These are phyloP conservation scores for Penicillium verhagenii DNA, from an alignment of 495 filamentous ascomycete species.

Conservation along the genomic window DNA sequence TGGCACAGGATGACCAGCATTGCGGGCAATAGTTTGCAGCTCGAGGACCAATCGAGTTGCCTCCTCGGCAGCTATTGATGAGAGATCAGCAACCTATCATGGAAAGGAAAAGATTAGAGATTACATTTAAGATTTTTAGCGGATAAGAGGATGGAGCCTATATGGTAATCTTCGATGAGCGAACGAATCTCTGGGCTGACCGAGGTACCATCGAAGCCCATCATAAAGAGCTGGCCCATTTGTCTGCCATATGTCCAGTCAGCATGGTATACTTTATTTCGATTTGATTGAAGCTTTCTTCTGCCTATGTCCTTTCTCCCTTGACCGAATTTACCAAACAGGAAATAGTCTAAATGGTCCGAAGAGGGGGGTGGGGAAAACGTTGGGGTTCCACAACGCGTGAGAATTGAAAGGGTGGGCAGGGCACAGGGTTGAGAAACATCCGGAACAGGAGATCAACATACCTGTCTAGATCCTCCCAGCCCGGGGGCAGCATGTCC, in stretches of 20 bases:
- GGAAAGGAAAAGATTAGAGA: slow-evolving; percentile 7
- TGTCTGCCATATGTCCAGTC: slow-evolving; percentile 37
- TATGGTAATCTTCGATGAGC: slow-evolving; percentile 80
- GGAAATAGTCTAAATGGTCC: slow-evolving; percentile 19
- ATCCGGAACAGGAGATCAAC: slow-evolving; percentile 24
- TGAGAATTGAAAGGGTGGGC: slow-evolving; percentile 7
- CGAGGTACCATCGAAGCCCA: slow-evolving; percentile 90
- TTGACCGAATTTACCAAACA: slow-evolving; percentile 12
- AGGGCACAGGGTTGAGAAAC: slow-evolving; percentile 1
- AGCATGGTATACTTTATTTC: slow-evolving; percentile 33
- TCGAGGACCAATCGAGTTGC: slow-evolving; percentile 79
- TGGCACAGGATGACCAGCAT: slow-evolving; percentile 82
- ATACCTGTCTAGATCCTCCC: slow-evolving; percentile 51
- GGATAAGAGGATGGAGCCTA: slow-evolving; percentile 80
- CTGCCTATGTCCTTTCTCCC: slow-evolving; percentile 26
- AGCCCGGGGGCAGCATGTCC: slow-evolving; percentile 49
- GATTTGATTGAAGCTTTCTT: neutral
- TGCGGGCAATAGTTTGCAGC: slow-evolving; percentile 80
- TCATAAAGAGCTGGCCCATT: slow-evolving; percentile 91
- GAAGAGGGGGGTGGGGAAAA: neutral
- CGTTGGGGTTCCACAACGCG: slow-evolving; percentile 22
- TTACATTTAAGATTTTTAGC: slow-evolving; percentile 92
- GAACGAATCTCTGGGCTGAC: slow-evolving; percentile 81
- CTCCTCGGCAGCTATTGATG: slow-evolving; percentile 69
- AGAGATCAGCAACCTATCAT: slow-evolving; percentile 19